A percentile compares a stretch with the other conserved stretches of the same genome.
Conservation (phyloP, 306 rosid genomes). For the Gillenia trifoliata region DNA sequence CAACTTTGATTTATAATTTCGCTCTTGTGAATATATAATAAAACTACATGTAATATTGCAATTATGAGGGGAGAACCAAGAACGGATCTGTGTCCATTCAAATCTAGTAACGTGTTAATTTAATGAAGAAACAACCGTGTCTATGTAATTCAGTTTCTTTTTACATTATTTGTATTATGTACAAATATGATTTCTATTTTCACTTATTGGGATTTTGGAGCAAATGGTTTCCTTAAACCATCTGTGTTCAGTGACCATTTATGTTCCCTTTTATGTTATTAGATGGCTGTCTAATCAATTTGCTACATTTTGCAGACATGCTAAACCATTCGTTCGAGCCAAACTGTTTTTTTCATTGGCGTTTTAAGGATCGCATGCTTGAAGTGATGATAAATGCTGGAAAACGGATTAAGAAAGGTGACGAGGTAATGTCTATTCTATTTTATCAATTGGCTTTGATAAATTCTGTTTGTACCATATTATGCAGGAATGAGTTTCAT, state of each 20-base stretch:
- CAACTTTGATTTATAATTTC: neutral
- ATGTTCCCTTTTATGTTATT: neutral
- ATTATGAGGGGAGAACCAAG: neutral
- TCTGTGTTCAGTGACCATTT: neutral
- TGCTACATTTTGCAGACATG: constrained; percentile 62
- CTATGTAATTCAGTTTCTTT: neutral
- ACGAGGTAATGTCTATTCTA: constrained; percentile 55
- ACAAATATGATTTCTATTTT: neutral
- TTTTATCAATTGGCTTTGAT: constrained; percentile 11
- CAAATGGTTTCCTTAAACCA: neutral
- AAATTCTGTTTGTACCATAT: too few relatives aligned
- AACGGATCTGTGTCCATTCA: neutral
- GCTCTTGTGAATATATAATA: neutral
- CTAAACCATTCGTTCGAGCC: constrained; percentile 93
- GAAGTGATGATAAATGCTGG: constrained; percentile 99
- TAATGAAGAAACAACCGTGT: neutral
- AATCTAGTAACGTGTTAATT: neutral
- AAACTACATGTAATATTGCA: neutral
- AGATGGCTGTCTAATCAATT: constrained; percentile 16
- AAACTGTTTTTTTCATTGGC: constrained; percentile 97
- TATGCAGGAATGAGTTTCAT: neutral
- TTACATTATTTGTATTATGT: neutral
- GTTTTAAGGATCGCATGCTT: constrained; percentile 91
- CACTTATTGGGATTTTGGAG: neutral
- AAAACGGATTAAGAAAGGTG: constrained; percentile 72